Evolutionary conservation across 2,329 filamentous ascomycete genomes (phyloP).

Genomic region (Onygenales sp.): DNA sequence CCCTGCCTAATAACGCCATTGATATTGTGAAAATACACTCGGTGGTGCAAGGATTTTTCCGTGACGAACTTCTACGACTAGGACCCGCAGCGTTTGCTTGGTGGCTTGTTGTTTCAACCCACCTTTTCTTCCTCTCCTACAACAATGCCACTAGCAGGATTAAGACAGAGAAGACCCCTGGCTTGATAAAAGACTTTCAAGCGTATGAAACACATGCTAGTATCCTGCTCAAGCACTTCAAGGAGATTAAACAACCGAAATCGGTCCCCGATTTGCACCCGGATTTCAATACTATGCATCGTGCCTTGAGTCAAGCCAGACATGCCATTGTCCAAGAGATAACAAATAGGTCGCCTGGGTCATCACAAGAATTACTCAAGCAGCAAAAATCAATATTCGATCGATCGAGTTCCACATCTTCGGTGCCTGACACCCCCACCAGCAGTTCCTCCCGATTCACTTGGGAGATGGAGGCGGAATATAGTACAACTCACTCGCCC

Average conservation of each 20-base stretch:
- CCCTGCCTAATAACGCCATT: conserved; percentile 24
- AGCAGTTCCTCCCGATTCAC: conserved; percentile 12
- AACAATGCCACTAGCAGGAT: conserved; percentile 32
- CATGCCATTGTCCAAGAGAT: conserved; percentile 33
- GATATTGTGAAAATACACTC: conserved; percentile 40
- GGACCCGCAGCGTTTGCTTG: conserved; percentile 29
- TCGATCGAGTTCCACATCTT: conserved; percentile 36
- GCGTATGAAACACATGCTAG: conserved; percentile 40
- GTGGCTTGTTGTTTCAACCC: conserved; percentile 35
- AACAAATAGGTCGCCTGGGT: conserved; percentile 30
- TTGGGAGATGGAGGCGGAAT: conserved; percentile 14
- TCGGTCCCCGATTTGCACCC: conserved; percentile 18
- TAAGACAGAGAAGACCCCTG: conserved; percentile 25
- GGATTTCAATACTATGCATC: not conserved
- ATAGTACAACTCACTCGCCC: conserved; percentile 10
- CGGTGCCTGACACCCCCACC: conserved; percentile 28
- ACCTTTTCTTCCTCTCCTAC: conserved; percentile 34
- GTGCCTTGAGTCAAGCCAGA: conserved; percentile 24
- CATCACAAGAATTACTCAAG: conserved; percentile 27
- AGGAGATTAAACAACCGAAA: conserved; percentile 20
- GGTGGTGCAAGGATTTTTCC: conserved; percentile 39
- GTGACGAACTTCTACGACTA: conserved; percentile 34
- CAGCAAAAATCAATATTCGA: conserved; percentile 38
- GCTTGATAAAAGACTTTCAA: conserved; percentile 37
- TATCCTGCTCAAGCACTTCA: conserved; percentile 29